A percentile compares a stretch with the other conserved stretches of the same genome.
These are phyloP conservation scores for Cryptococcus sp. DNA, from an alignment of 1,284 basidiomycete genomes.

Conservation along the genomic window DNA sequence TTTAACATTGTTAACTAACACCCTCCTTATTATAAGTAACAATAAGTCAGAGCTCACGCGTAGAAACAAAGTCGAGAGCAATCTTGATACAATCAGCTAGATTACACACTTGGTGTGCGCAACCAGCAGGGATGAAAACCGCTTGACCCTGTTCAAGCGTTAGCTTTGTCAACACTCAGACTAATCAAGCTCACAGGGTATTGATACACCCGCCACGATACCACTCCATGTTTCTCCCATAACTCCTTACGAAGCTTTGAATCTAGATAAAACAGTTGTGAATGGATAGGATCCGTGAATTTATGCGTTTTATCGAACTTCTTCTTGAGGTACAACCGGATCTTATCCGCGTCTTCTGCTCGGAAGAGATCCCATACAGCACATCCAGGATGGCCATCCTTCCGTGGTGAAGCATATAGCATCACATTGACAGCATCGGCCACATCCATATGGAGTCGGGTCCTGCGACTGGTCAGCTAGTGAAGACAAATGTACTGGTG, in stretches of 20 bases:
- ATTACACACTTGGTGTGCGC: conserved; percentile 78
- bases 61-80: conserved; percentile 91
- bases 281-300: conserved; percentile 78
- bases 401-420: conserved; percentile 62
- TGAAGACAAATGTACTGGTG: background rate
- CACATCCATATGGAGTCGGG: conserved; percentile 92
- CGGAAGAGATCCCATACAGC: conserved; percentile 91
- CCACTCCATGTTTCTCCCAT: conserved; percentile 63
- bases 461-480: conserved; percentile 36
- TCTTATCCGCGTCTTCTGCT: conserved; percentile 71
- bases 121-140: conserved; percentile 92
- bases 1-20: conserved; percentile 6
- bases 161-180: background rate
- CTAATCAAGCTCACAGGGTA: conserved; percentile 51
- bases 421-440: conserved; percentile 92
- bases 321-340: conserved; percentile 66
- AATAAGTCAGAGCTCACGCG: conserved; percentile 44
- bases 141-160: conserved; percentile 62
- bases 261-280: conserved; percentile 82
- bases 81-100: conserved; percentile 91
- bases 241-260: conserved; percentile 63
- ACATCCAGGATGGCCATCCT: conserved; percentile 61
- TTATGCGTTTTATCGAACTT: conserved; percentile 27
- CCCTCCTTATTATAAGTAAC: background rate
- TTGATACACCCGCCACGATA: conserved; percentile 79